A percentile compares a stretch with the other conserved stretches of the same genome.
Conservation (phyloP, 257 asterid genomes). For the Ocimum tenuiflorum region DNA sequence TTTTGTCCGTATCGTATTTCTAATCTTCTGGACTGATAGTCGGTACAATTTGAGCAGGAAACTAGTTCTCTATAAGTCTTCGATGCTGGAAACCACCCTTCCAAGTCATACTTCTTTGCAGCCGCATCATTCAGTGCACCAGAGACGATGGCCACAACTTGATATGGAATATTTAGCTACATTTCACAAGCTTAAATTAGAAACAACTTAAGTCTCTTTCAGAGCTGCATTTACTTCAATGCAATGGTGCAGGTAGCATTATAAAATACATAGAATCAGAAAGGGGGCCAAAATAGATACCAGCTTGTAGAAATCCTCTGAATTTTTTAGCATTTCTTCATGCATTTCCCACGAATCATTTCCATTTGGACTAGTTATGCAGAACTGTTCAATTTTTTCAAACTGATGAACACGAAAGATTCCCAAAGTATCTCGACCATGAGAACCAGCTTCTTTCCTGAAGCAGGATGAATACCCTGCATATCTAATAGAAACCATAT, state of each 20-base stretch:
- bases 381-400: constrained; percentile 91
- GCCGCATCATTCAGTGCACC: constrained; percentile 97
- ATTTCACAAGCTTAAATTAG: background rate
- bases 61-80: constrained; percentile 74
- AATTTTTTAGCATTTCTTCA: constrained; percentile 84
- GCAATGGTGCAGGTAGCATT: background rate
- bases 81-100: constrained; percentile 97
- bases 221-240: background rate
- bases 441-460: constrained; percentile 96
- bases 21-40: constrained; percentile 77
- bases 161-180: constrained; percentile 81
- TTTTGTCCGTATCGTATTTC: constrained; percentile 91
- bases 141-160: constrained; percentile 74
- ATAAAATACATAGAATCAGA: background rate
- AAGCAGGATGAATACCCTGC: constrained; percentile 94
- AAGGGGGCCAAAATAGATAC: constrained; percentile 25
- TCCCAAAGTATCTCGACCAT: constrained; percentile 90
- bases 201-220: background rate
- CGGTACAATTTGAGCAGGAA: constrained; percentile 93
- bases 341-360: constrained; percentile 92
- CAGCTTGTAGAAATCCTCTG: constrained; percentile 82
- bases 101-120: constrained; percentile 91
- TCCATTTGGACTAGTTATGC: constrained; percentile 72
- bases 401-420: constrained; percentile 91
- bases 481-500: constrained; percentile 39